phyloP scores from a whole-genome alignment of 352 stramenopile genomes.

The Globisporangium nagaii region DNA sequence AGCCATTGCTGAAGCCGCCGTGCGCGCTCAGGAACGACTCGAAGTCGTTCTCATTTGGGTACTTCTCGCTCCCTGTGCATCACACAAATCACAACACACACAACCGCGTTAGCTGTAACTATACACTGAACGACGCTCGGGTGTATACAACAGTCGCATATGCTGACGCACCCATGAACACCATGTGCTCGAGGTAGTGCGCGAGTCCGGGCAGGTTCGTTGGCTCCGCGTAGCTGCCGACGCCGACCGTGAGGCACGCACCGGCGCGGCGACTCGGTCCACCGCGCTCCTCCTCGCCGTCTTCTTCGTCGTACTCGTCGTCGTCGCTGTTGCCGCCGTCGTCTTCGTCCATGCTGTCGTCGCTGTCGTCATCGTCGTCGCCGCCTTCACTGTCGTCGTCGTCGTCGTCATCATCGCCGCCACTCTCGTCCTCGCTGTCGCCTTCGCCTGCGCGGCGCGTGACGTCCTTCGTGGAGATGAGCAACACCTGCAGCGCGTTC shows the following conservation, averaged over 20 bases:
- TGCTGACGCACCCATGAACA: slow-evolving; percentile 87
- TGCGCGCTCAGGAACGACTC: slow-evolving; percentile 85
- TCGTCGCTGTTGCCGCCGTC: slow-evolving; percentile 10
- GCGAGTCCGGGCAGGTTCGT: slow-evolving; percentile 69
- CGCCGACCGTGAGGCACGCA: slow-evolving; percentile 62
- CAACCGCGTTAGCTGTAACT: not conserved
- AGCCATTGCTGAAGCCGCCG: slow-evolving; percentile 89
- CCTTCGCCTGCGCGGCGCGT: slow-evolving; percentile 17
- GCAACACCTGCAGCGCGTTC: slow-evolving; percentile 72
- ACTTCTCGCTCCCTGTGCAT: slow-evolving; percentile 71
- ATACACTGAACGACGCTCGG: not conserved
- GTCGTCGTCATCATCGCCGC: slow-evolving; percentile 18
- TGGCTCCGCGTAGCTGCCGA: slow-evolving; percentile 71
- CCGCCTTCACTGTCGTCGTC: slow-evolving; percentile 13
- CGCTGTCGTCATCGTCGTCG: slow-evolving; percentile 12
- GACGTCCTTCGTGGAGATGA: slow-evolving; percentile 62
- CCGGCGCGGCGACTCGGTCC: slow-evolving; percentile 34
- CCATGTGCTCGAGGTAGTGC: slow-evolving; percentile 95
- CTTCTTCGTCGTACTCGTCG: slow-evolving; percentile 27
- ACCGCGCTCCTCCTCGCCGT: slow-evolving; percentile 26
- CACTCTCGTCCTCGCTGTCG: slow-evolving; percentile 15
- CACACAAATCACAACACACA: not conserved
- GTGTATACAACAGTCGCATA: not conserved
- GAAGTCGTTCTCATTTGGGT: slow-evolving; percentile 92
- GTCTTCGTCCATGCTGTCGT: slow-evolving; percentile 19